Base-by-base conservation (phyloP, 2,329 filamentous ascomycete species). In the Fusarium pseudograminearum region DNA sequence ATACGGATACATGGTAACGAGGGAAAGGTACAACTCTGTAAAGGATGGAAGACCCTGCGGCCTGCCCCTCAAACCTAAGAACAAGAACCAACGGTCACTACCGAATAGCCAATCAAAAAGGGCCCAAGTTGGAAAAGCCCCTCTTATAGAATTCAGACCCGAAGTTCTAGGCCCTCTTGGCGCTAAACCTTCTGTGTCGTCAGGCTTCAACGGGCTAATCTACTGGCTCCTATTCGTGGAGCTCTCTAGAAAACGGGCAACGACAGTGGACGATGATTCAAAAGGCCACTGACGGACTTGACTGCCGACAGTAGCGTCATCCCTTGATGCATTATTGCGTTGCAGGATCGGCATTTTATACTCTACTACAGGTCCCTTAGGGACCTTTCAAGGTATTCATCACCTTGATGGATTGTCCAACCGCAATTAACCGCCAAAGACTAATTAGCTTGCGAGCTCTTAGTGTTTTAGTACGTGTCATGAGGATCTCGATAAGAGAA, bases 111-210 rank as follows among this genome's bases (percentile, higher is more conserved):
- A 71, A 71, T 71, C 42, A 70, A 36, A 16, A 15, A 10, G 5
- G n/a, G n/a, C 14, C 12, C 22, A 45, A 40, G 46, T 30, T 20
- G n/a, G 5, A 28, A 22, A 20, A 41, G n/a, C 34, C 48, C 53
- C 51, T 26, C 53, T 64, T 30, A 31, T 57, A 38, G 66, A 66
- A 70, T 44, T 44, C 55, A 26, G 36, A 44, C 67, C 33, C 22
- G 30, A 42, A 36, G 54, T 65, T 71, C 67, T 70, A 68, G 67
- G 56, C 66, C 61, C 50, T 70, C 66, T 69, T 69, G 61, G 66
- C 66, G 48, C 34, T 31, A 66, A 65, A 66, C 41, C 10, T 34
- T 41, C 24, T 41, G 24, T 41, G 34, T 30, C 26, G n/a, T n/a
- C 24, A 15, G 15, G 33, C 34, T 36, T 52, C 47, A 38, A n/a